A percentile compares a stretch with the other conserved stretches of the same genome.
These are phyloP conservation scores for Balamuthia mandrillaris DNA, from an alignment of 208 protist genomes.

Conservation along the genomic window DNA sequence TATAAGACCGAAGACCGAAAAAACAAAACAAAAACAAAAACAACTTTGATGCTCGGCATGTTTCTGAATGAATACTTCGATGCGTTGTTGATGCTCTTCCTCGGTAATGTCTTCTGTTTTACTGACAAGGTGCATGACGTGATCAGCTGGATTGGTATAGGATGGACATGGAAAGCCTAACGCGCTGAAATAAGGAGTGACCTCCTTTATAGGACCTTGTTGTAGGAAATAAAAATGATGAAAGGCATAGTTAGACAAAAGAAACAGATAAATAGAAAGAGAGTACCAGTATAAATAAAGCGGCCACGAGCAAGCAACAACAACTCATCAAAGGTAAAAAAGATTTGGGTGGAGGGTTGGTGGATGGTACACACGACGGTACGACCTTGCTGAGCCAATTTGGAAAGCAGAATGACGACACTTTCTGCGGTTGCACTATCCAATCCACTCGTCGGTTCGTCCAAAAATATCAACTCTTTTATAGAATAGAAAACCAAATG, in stretches of 20 bases:
- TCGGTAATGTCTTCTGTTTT: background rate
- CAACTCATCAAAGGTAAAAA: conserved; percentile 33
- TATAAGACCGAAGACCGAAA: too few relatives aligned
- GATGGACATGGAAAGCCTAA: conserved; percentile 36
- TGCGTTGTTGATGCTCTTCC: background rate
- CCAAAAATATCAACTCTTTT: too few relatives aligned
- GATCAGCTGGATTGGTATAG: conserved; percentile 46
- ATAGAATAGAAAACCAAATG: too few relatives aligned
- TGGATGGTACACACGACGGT: conserved; percentile 90
- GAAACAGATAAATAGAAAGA: background rate
- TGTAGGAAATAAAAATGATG: too few relatives aligned
- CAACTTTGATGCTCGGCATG: too few relatives aligned
- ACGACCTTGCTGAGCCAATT: conserved; percentile 72
- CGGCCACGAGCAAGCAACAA: background rate
- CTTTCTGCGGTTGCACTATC: conserved; percentile 81
- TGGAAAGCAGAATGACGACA: conserved; percentile 75
- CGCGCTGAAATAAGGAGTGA: conserved; percentile 11
- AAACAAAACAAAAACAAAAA: too few relatives aligned
- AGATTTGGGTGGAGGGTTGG: conserved; percentile 82
- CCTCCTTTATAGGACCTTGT: background rate
- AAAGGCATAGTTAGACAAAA: background rate
- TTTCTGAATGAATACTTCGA: too few relatives aligned
- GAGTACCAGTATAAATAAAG: conserved; percentile 27
- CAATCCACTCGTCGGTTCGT: conserved; percentile 64
- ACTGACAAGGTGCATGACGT: background rate